These are phyloP conservation scores for Chromosphaera perkinsii DNA, from an alignment of 208 protist genomes.

Conservation along the genomic window DNA sequence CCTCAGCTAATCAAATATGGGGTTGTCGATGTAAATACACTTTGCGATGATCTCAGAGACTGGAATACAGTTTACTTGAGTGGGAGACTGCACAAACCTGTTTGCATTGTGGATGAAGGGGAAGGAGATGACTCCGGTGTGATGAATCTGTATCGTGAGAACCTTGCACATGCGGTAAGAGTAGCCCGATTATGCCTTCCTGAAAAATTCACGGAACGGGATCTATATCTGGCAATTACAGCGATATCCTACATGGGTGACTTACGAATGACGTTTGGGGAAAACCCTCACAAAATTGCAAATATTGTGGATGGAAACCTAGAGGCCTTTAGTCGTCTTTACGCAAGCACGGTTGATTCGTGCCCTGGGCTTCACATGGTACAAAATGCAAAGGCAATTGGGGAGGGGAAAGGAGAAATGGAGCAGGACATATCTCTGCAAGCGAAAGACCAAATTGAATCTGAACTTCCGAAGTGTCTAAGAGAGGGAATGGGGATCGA, in stretches of 20 bases:
- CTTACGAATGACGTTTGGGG: conserved; percentile 7
- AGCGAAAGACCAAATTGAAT: too few relatives aligned
- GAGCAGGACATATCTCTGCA: background rate
- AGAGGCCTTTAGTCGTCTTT: background rate
- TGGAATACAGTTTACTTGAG: conserved; percentile 17
- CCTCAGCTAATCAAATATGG: conserved; percentile 20
- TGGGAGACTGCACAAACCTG: conserved; percentile 22
- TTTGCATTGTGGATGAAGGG: background rate
- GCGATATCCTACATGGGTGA: conserved; percentile 19
- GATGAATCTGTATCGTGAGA: background rate
- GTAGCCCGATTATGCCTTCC: conserved; percentile 2
- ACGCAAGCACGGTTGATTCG: background rate
- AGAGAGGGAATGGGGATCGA: background rate
- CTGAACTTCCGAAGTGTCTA: too few relatives aligned
- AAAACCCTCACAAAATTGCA: background rate
- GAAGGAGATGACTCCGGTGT: too few relatives aligned
- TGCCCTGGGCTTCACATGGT: background rate
- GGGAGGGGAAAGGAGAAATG: too few relatives aligned
- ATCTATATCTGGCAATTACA: conserved; percentile 6
- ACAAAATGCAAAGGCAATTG: too few relatives aligned
- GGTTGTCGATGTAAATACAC: background rate
- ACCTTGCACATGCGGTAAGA: background rate
- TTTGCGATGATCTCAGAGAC: background rate
- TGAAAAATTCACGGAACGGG: background rate
- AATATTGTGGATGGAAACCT: conserved; percentile 4